Base-by-base conservation (phyloP, 2,329 filamentous ascomycete species). In the Fusarium falciforme region DNA sequence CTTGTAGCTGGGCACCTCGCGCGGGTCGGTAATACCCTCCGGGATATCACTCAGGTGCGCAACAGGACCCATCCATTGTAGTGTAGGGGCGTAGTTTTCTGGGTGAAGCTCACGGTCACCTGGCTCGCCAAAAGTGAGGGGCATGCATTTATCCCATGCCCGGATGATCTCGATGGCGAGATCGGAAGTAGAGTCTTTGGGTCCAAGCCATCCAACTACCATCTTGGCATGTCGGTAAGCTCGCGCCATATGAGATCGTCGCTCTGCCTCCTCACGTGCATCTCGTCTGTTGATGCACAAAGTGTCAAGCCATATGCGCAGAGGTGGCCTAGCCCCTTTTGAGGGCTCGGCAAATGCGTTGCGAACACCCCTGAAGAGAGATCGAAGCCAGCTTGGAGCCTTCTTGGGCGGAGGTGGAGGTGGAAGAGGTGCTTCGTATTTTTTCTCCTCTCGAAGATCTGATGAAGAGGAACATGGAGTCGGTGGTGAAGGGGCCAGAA, bases 81-180 rank as follows among this genome's bases (percentile, higher is more conserved):
- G 22, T 11, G 68, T 59, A 2, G 75, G 75, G 6, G 75, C 75
- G 61, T 76, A 76, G 60, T 76, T 74, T 25, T 70, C 47, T 0
- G 75, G 75, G 38, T 76, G 63, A 6, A 62, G 64, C 42, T 76
- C 75, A 0, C 75, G 75, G 25, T 76, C 75, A 4, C 75, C 75
- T 2, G 75, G 74, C 3, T 76, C 75, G 27, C 75, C 75, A 6
- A 76, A 76, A 6, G 63, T 61, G 9, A 44, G 33, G 2, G 75
- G 75, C 75, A 76, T 76, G 49, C 75, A 76, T 1, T 66, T 76
- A 33, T 76, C 75, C 75, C 75, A 76, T 5, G 74, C 75, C 17
- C 66, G 40, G 16, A 76, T 70, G 25, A 76, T 76, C 31, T 76
- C 72, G 33, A 76, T 68, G 22, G 75, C 75, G 17, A 76, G 67